A percentile compares a stretch with the other conserved stretches of the same genome.
Evolutionary conservation across 352 stramenopile genomes (phyloP).

Genomic region (Pythium periplocum): DNA sequence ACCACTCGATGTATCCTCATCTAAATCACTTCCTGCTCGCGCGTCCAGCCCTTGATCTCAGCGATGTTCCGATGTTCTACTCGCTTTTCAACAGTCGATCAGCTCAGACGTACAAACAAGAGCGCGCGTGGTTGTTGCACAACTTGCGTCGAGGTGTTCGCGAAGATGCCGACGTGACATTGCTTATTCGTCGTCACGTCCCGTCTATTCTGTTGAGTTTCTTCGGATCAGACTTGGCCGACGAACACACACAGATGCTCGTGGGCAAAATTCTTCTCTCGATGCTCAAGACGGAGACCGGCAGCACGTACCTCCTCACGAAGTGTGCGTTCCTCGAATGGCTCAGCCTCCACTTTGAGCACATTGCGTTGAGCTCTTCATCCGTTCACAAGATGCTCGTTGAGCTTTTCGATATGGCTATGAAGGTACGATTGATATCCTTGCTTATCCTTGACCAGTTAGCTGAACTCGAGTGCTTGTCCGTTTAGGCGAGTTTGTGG

Average conservation of each 20-base stretch:
- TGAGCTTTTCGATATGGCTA: constrained; percentile 30
- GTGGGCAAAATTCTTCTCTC: constrained; percentile 55
- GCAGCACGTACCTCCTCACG: constrained; percentile 46
- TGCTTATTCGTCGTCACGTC: constrained; percentile 75
- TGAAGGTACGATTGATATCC: constrained; percentile 14
- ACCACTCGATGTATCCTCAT: constrained; percentile 68
- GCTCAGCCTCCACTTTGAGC: constrained; percentile 35
- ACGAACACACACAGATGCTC: constrained; percentile 71
- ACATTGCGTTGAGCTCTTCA: not conserved
- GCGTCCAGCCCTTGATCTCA: constrained; percentile 69
- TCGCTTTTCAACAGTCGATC: constrained; percentile 79
- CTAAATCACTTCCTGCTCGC: constrained; percentile 83
- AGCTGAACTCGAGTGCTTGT: not conserved
- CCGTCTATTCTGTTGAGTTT: constrained; percentile 81
- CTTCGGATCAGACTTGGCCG: constrained; percentile 64
- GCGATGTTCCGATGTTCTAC: constrained; percentile 88
- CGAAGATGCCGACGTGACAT: constrained; percentile 51
- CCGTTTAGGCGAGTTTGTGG: constrained; percentile 15
- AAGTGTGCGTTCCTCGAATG: constrained; percentile 68
- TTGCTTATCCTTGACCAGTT: too few species aligned
- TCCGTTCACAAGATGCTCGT: constrained; percentile 21
- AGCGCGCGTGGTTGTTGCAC: constrained; percentile 82
- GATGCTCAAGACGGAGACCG: constrained; percentile 40
- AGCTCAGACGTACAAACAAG: constrained; percentile 67
- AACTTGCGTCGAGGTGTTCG: constrained; percentile 62